Evolutionary conservation across 257 asterid genomes (phyloP).

Genomic region (Paraleonurus japonicus): DNA sequence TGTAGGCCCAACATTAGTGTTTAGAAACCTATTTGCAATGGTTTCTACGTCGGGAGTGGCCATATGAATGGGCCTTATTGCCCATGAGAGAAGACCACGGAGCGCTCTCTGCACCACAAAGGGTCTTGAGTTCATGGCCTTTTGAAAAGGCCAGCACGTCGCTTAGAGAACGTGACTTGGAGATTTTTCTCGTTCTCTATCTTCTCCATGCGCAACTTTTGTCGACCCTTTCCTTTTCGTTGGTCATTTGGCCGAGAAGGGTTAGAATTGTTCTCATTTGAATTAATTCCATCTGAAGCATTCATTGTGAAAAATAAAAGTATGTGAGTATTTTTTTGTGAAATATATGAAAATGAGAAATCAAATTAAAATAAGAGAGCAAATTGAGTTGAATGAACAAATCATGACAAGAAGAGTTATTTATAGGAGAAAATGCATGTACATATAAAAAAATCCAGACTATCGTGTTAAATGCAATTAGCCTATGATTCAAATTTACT

Average conservation of each 20-base stretch:
- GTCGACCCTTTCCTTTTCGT: slow-evolving; percentile 13
- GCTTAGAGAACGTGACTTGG: slow-evolving; percentile 59
- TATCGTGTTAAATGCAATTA: too few relatives aligned
- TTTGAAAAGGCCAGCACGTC: slow-evolving; percentile 58
- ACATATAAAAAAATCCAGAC: not conserved
- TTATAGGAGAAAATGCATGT: not conserved
- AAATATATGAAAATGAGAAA: not conserved
- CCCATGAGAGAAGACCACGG: slow-evolving; percentile 49
- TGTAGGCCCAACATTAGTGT: not conserved
- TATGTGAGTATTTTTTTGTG: too few relatives aligned
- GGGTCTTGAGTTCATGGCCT: slow-evolving; percentile 58
- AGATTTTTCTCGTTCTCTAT: slow-evolving; percentile 41
- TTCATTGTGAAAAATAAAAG: not conserved
- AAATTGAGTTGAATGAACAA: not conserved
- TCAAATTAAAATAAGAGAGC: not conserved
- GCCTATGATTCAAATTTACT: too few relatives aligned
- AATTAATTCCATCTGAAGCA: not conserved
- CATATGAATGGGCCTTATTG: slow-evolving; percentile 42
- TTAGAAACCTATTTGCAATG: slow-evolving; percentile 28
- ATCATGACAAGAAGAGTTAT: too few relatives aligned
- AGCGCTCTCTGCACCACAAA: slow-evolving; percentile 43
- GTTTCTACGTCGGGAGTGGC: slow-evolving; percentile 53
- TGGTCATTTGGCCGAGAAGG: not conserved
- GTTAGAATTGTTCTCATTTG: not conserved
- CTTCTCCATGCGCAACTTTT: slow-evolving; percentile 32